Base-by-base conservation (phyloP, 2,329 filamentous ascomycete genomes). In the Penicillium brevicompactum region DNA sequence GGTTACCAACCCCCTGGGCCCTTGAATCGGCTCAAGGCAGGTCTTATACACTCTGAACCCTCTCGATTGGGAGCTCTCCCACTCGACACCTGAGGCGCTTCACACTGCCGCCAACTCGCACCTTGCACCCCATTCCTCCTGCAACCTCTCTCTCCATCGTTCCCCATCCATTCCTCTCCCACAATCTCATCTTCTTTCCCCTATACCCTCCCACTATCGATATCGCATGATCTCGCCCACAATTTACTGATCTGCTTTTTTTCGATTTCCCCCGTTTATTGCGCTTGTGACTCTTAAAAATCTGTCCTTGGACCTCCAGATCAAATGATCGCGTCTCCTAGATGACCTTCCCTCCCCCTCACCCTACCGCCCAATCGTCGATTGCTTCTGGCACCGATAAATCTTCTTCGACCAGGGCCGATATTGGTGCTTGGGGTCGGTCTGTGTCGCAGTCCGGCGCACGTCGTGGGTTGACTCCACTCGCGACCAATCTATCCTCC, bases 351-450 rank as follows among this genome's bases (percentile, higher is more conserved):
- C 78, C 76, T 79, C 76, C 78, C 73, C 76, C 78, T 74, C 76
- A 75, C 69, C 74, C 73, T 75, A 78, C 77, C 70, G 71, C 78
- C 72, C 78, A 80, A 73, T 78, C 77, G 66, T 78, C 75, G 74
- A 79, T 77, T 77, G 75, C 75, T 77, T 78, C 77, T 73, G 76
- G 75, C 76, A 74, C 75, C 67, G 75, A 77, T 70, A 78, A 77
- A 68, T 72, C 73, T 66, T 76, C 75, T 65, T 75, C 75, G 68
- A 70, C 71, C 69, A 74, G 76, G 64, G 67, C 75, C 66, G 67
- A 82, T 76, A 79, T 82, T 77, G 79, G 80, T 73, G 76, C 80
- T 71, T 85, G 82, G 82, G 81, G 80, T 76, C 75, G 78, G 70
- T 76, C 80, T 69, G 76, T 77, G 72, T 80, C 80, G 70, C 80